Evolutionary conservation across 495 filamentous ascomycete species (phyloP), one percentile per base, ranked within the genome.

Genomic region (Aspergillus coremiiformis): DNA sequence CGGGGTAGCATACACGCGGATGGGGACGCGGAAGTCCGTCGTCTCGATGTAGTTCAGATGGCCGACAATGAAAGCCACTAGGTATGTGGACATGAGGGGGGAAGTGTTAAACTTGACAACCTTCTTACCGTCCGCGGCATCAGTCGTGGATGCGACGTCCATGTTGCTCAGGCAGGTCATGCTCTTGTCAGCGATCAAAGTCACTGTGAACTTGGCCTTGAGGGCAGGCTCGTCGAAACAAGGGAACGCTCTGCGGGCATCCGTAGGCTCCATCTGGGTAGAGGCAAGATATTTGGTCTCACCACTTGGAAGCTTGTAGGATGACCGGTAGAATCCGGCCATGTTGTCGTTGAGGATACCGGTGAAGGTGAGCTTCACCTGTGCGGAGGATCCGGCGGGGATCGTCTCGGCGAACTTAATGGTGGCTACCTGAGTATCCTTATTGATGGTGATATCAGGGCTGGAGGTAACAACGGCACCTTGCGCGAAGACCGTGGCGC

Each of bases 201-300:
- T 84, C 33, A 85, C 71, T 7, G 83, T 81, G 69, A 82, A 86
- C 57, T 76, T 73, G 51, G 83, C 79, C 67, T 86, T 86, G 53
- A 86, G 70, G 8, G 81, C 83, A 14, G 83, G 83, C 68, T 86
- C 83, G 61, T 86, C 83, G 59, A 84, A 85, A 67, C 83, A 85
- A 22, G 83, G 83, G 68, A 85, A 85, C 11, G 82, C 81, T 44
- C 81, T 70, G 42, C 83, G 70, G 35, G 80, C 80, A 66, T 84
- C 82, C 6, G 82, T 84, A 19, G 83, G 76, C 60, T 85, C 82
- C 75, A 85, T 81, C 72, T 85, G 82, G 0, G 83, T 80, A 2
- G 81, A 79, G 12, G 80, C 83, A 62, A 85, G 71, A 56, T 77
- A 84, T 53, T 78, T 74, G 21, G 75, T 79, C 47, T 73, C 69